These are phyloP conservation scores for Mytilinidion resinicola DNA, from an alignment of 495 filamentous ascomycete species.

Conservation along the genomic window DNA sequence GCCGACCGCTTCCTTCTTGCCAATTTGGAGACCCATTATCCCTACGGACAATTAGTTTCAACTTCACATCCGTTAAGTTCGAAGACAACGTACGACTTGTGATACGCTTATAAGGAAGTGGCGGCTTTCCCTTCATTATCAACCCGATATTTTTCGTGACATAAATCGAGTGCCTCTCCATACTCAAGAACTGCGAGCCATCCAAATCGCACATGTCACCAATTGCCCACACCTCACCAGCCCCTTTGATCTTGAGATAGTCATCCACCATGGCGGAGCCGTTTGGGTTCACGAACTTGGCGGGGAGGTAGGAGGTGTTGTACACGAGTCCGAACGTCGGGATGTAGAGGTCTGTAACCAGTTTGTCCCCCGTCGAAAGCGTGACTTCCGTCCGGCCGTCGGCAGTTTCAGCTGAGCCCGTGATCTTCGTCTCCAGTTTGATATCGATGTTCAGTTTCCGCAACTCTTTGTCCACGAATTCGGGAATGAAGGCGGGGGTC, in stretches of 20 bases:
- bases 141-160: no score
- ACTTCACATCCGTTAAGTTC: no score
- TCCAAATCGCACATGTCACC: neutral
- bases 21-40: no score
- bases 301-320: conserved; percentile 55
- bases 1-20: no score
- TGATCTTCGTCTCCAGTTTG: neutral
- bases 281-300: conserved; percentile 41
- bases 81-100: no score
- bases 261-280: conserved; percentile 53
- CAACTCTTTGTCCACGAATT: no score
- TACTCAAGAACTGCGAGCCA: no score
- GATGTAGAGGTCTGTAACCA: conserved; percentile 55
- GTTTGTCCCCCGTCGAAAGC: conserved; percentile 32
- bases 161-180: no score
- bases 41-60: no score
- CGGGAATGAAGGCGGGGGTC: no score
- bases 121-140: no score
- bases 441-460: neutral
- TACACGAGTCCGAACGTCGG: conserved; percentile 55
- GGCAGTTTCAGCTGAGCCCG: neutral
- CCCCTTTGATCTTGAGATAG: conserved; percentile 42
- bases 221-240: neutral
- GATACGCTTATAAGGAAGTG: no score
- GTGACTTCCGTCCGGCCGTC: conserved; percentile 27